A percentile compares a stretch with the other conserved stretches of the same genome.
Evolutionary conservation across 306 rosid genomes (phyloP).

Genomic region (Vachellia collinsii): DNA sequence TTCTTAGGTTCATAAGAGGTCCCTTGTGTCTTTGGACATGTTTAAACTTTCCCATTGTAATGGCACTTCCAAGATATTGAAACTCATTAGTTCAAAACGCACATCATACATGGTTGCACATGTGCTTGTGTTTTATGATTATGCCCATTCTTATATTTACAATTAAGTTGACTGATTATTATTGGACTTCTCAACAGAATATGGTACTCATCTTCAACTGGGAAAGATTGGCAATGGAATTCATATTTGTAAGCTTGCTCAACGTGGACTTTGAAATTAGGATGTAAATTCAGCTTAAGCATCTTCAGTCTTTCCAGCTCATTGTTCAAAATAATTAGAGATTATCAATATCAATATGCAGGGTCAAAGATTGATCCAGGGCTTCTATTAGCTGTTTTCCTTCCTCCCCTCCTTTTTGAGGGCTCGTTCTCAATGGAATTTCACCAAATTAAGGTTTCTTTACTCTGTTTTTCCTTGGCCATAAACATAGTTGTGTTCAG

Average conservation of each 20-base stretch:
- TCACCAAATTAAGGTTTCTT: conserved; percentile 88
- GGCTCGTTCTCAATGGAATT: conserved; percentile 93
- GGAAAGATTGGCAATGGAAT: conserved; percentile 94
- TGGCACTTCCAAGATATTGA: too few species aligned
- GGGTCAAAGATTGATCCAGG: conserved; percentile 90
- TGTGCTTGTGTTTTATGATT: too few species aligned
- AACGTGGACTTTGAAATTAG: background rate
- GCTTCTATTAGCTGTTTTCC: conserved; percentile 88
- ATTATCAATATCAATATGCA: conserved; percentile 47
- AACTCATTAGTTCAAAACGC: too few species aligned
- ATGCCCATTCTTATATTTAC: conserved; percentile 3
- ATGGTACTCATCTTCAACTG: conserved; percentile 75
- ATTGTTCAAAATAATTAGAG: conserved; percentile 30
- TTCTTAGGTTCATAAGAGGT: conserved; percentile 15
- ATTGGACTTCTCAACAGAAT: conserved; percentile 57
- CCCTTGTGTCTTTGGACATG: conserved; percentile 4
- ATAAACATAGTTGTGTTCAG: conserved; percentile 4
- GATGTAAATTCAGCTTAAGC: background rate
- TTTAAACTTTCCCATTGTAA: conserved; percentile 28
- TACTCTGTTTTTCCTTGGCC: conserved; percentile 27
- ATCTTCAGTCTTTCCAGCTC: conserved; percentile 27
- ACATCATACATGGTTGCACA: background rate
- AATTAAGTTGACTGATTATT: conserved; percentile 32
- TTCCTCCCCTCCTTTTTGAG: conserved; percentile 95
- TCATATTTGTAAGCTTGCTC: conserved; percentile 78